Percentiles rank a stretch among this genome's conserved stretches.
phyloP scores from a whole-genome alignment of 106 monocot genomes.

The Dendrobium huoshanense region DNA sequence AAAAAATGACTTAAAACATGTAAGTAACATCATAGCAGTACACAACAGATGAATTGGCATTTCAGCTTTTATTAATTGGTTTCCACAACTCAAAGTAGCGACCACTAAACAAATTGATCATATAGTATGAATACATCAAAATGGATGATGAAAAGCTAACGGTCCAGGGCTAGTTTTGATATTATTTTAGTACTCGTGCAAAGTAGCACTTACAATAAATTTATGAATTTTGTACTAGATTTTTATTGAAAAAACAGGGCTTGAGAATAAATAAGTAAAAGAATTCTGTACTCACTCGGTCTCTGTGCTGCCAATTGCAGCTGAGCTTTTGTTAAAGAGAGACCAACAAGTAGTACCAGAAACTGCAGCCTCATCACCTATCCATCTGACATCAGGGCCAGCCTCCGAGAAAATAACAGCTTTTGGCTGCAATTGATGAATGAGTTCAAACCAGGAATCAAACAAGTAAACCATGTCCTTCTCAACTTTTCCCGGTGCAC shows the following conservation, averaged over 20 bases:
- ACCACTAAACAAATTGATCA: background rate
- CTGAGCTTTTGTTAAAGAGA: constrained; percentile 61
- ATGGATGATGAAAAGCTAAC: background rate
- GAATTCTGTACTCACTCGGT: constrained; percentile 30
- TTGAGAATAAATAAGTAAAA: background rate
- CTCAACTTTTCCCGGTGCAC: constrained; percentile 65
- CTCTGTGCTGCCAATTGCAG: constrained; percentile 49
- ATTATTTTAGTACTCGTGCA: background rate
- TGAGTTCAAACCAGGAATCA: constrained; percentile 69
- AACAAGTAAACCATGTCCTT: constrained; percentile 74
- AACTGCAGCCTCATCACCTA: constrained; percentile 74
- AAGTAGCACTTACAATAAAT: background rate
- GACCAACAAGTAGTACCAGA: constrained; percentile 93
- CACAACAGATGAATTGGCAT: background rate
- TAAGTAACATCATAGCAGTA: background rate
- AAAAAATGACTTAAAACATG: background rate
- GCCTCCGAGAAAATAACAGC: constrained; percentile 87
- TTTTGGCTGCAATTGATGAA: constrained; percentile 88
- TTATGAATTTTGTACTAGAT: background rate
- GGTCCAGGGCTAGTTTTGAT: background rate
- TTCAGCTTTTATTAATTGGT: background rate
- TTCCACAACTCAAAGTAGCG: background rate
- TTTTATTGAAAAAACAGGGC: background rate
- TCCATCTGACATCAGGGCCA: constrained; percentile 81
- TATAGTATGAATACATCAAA: background rate